Evolutionary conservation across 345 rosid genomes (phyloP).

Genomic region (Populus ilicifolia): DNA sequence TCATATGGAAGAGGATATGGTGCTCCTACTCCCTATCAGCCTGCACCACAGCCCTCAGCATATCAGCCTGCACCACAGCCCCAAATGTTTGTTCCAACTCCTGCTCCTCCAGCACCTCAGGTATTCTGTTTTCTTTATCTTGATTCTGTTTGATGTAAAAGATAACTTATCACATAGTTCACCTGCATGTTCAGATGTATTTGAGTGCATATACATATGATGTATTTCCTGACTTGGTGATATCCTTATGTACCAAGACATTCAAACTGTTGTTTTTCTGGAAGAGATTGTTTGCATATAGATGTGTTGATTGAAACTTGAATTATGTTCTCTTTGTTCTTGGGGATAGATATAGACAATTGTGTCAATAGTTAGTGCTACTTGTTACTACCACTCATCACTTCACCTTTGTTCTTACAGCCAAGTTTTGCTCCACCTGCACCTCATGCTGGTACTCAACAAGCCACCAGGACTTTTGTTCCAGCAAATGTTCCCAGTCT

Average conservation of each 20-base stretch:
- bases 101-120: slow-evolving; percentile 29
- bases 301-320: background rate
- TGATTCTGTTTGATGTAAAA: background rate
- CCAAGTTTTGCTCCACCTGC: slow-evolving; percentile 45
- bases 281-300: background rate
- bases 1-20: slow-evolving; percentile 48
- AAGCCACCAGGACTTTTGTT: slow-evolving; percentile 62
- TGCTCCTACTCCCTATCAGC: slow-evolving; percentile 41
- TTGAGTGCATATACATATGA: background rate
- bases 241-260: background rate
- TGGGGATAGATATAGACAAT: background rate
- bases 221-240: background rate
- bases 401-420: slow-evolving; percentile 6
- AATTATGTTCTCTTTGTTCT: background rate
- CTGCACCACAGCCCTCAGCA: slow-evolving; percentile 23
- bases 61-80: slow-evolving; percentile 13
- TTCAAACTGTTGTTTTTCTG: background rate
- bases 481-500: slow-evolving; percentile 77
- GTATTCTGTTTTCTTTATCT: slow-evolving; percentile 31
- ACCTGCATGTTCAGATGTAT: background rate
- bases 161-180: background rate
- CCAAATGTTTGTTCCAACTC: slow-evolving; percentile 12
- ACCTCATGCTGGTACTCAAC: slow-evolving; percentile 48
- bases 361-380: background rate
- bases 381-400: background rate